A percentile compares a stretch with the other conserved stretches of the same genome.
phyloP scores from a whole-genome alignment of 306 rosid species.

The Bauhinia variegata region DNA sequence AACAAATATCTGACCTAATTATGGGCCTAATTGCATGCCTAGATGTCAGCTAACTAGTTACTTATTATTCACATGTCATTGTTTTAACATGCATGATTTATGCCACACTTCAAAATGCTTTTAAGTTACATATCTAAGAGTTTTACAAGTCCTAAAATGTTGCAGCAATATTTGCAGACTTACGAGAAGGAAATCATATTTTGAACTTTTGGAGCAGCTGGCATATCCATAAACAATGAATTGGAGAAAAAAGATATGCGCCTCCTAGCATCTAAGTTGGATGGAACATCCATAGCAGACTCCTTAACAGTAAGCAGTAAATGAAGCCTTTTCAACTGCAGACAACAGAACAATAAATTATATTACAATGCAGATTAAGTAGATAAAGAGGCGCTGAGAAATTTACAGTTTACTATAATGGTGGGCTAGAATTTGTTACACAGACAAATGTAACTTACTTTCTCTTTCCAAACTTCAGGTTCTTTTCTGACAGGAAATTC shows the following conservation, averaged over 20 bases:
- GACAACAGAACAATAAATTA: constrained; percentile 35
- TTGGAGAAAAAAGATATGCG: constrained; percentile 94
- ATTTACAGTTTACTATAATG: not conserved
- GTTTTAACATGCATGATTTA: not conserved
- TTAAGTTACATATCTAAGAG: not conserved
- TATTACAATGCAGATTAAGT: constrained; percentile 4
- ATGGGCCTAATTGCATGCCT: too few relatives aligned
- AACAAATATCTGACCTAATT: too few relatives aligned
- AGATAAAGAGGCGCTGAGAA: constrained; percentile 3
- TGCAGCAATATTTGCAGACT: constrained; percentile 28
- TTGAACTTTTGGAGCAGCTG: constrained; percentile 88
- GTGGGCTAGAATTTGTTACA: not conserved
- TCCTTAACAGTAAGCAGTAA: constrained; percentile 91
- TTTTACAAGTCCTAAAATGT: constrained; percentile 15
- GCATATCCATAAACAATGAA: constrained; percentile 98
- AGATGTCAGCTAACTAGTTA: too few relatives aligned
- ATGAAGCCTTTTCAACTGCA: constrained; percentile 83
- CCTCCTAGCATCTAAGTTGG: constrained; percentile 93
- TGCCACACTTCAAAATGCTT: constrained; percentile 15
- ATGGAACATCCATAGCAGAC: constrained; percentile 98
- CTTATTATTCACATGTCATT: too few relatives aligned
- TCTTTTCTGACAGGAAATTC: constrained; percentile 63
- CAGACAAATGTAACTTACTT: constrained; percentile 53
- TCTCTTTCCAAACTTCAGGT: constrained; percentile 90
- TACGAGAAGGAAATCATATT: constrained; percentile 98